Evolutionary conservation across 2,329 filamentous ascomycete species (phyloP).

Genomic region (Penicillium occitanis): DNA sequence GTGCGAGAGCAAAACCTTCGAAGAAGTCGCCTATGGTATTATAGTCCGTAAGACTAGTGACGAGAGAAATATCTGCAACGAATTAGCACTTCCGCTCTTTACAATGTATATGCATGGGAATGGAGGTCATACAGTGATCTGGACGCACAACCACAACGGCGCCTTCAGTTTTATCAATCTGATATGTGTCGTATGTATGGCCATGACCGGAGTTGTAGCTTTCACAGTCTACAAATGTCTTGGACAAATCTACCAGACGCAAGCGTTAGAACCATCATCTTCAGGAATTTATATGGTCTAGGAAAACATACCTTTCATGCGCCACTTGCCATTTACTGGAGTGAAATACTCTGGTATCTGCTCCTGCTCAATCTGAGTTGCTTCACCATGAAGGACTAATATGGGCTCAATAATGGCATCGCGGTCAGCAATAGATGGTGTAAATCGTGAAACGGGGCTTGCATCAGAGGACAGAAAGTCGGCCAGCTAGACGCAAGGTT

Average conservation of each 20-base stretch:
- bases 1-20: neutral
- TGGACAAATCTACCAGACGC: constrained; percentile 8
- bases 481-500: constrained; percentile 30
- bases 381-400: constrained; percentile 53
- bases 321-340: constrained; percentile 56
- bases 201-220: constrained; percentile 19
- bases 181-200: constrained; percentile 53
- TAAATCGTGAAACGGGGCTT: constrained; percentile 48
- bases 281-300: too few relatives aligned
- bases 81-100: neutral
- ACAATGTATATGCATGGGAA: too few relatives aligned
- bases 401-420: constrained; percentile 60
- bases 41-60: constrained; percentile 9
- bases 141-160: constrained; percentile 63
- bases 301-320: constrained; percentile 50
- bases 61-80: constrained; percentile 7
- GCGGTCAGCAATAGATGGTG: constrained; percentile 43
- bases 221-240: constrained; percentile 16
- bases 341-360: constrained; percentile 58
- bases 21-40: neutral
- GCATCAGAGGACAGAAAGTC: constrained; percentile 40
- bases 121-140: constrained; percentile 43
- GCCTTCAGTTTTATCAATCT: constrained; percentile 56
- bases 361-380: constrained; percentile 51
- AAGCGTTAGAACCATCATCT: neutral